Evolutionary conservation across 768 basidiomycete genomes (phyloP).

Genomic region (Cyathus striatus): DNA sequence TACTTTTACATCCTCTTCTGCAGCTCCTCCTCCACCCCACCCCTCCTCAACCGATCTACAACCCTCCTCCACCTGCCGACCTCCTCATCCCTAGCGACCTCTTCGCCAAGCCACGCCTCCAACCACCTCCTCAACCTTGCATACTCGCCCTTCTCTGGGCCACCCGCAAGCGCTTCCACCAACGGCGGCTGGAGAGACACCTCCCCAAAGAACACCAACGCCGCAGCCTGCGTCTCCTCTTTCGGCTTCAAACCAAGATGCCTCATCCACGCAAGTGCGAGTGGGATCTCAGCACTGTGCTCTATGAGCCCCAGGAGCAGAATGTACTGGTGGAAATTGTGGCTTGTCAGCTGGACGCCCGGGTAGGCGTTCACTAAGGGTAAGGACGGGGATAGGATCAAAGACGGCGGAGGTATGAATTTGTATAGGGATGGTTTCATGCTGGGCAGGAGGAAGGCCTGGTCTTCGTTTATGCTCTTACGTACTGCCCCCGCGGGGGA

Average conservation of each 20-base stretch:
- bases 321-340: constrained; percentile 55
- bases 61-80: constrained; percentile 27
- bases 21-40: constrained; percentile 7
- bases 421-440: constrained; percentile 7
- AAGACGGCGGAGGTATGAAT: constrained; percentile 15
- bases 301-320: constrained; percentile 48
- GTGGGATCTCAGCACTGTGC: constrained; percentile 56
- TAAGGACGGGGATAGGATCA: constrained; percentile 14
- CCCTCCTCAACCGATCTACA: constrained; percentile 25
- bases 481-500: constrained; percentile 33
- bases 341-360: constrained; percentile 37
- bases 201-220: constrained; percentile 70
- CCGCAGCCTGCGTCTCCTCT: constrained; percentile 50
- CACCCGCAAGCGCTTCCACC: constrained; percentile 40
- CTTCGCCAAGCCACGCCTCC: constrained; percentile 49
- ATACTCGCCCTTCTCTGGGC: constrained; percentile 34
- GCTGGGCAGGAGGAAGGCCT: not conserved
- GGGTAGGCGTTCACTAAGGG: constrained; percentile 15
- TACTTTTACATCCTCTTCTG: no score
- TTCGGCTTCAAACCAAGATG: constrained; percentile 47
- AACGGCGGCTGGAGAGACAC: constrained; percentile 57
- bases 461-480: constrained; percentile 16
- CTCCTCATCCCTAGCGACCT: constrained; percentile 34
- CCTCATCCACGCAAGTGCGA: constrained; percentile 71
- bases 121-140: constrained; percentile 46